Base-by-base conservation (phyloP, 768 basidiomycete species). In the Boletus huronensis region DNA sequence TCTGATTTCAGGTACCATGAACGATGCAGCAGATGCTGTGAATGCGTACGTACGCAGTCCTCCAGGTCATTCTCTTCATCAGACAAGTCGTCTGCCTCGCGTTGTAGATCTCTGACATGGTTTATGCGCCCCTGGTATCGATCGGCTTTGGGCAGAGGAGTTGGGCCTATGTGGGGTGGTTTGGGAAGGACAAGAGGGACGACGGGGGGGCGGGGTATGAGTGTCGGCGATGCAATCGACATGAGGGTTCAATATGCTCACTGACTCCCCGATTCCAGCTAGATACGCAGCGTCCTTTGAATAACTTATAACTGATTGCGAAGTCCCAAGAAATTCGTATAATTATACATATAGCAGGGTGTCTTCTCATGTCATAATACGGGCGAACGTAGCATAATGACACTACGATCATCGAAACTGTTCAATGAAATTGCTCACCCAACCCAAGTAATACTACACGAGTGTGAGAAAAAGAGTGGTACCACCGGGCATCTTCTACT, bases 1-100 rank as follows among this genome's bases (percentile, higher is more conserved):
- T 85, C 88, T 90, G 64, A 46, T 44, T 49, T 39, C 36, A 35
- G 16, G 38, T 23, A 11, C 35, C 35, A 21, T 59, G 35, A 61
- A 32, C 7, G 13, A 16, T 16, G 17, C 2, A n/a, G 16, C 44
- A 6, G 13, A 47, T 29, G n/a, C 17, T 29, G 39, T 25, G 31
- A 23, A 31, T 29, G 31, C 8, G 14, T 29, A 73, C 81, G 58
- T 64, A 87, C 90, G 59, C 82, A 75, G 41, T 87, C 87, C 54
- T 92, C 90, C n/a, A 92, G 65, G 61, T 91, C 88, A 48, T 77
- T 81, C 70, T 92, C 90, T 67, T 92, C 90, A 53, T 92, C 90
- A 54, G 88, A 90, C 56, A 93, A 71, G 62, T 93, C 88, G 45
- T 90, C 87, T 77, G 89, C 86, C 67, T 93, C 89, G 38, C 82